A percentile compares a stretch with the other conserved stretches of the same genome.
These are phyloP conservation scores for Pythium pyrilobum DNA, from an alignment of 352 stramenopile genomes.

Conservation along the genomic window DNA sequence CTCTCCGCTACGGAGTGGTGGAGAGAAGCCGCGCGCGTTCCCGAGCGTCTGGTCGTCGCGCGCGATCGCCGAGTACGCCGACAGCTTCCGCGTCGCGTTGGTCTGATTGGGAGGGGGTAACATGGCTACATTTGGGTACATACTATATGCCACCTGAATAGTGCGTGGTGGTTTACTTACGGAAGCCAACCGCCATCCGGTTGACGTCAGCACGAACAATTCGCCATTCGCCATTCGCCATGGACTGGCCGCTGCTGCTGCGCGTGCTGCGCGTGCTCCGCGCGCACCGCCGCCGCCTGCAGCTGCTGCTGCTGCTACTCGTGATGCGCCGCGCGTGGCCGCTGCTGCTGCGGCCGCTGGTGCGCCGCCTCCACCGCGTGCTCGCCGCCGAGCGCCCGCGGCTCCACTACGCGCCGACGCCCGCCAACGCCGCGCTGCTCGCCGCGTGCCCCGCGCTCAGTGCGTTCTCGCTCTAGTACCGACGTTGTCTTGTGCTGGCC, in stretches of 20 bases:
- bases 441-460: constrained; percentile 39
- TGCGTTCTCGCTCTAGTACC: constrained; percentile 20
- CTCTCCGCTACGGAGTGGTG: not conserved
- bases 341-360: constrained; percentile 2
- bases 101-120: not conserved
- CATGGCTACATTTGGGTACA: constrained; percentile 5
- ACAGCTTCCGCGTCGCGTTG: constrained; percentile 28
- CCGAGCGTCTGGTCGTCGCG: constrained; percentile 40
- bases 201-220: constrained; percentile 8
- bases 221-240: not conserved
- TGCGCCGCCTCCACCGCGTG: constrained; percentile 24
- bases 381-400: constrained; percentile 31
- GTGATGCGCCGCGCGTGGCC: constrained; percentile 13
- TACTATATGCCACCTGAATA: not conserved
- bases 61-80: constrained; percentile 49
- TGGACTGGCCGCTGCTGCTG: constrained; percentile 15
- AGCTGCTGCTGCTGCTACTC: constrained; percentile 11
- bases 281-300: constrained; percentile 5
- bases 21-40: not conserved
- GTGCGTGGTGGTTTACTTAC: not conserved
- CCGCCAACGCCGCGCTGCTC: constrained; percentile 32
- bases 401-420: constrained; percentile 36
- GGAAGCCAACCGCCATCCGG: not conserved
- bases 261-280: constrained; percentile 1
- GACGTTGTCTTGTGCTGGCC: not conserved